Evolutionary conservation across 2,329 filamentous ascomycete genomes (phyloP), one percentile per base, ranked within the genome.

Genomic region (Scedosporium aurantiacum): DNA sequence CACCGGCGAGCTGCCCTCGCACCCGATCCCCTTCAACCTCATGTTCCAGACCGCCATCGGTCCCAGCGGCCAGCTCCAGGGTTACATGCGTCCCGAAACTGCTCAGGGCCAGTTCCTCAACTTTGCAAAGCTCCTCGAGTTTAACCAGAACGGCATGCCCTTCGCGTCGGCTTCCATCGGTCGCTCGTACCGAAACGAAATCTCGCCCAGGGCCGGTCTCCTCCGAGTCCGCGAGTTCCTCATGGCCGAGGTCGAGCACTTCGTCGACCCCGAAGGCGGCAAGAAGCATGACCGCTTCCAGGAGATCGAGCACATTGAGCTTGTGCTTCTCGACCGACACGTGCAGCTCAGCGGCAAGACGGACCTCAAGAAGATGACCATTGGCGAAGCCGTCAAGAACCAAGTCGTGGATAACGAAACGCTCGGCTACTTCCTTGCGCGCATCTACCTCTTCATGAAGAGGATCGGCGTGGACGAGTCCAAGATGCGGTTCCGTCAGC

Each of bases 211-310:
- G 61, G 85, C 90, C 65, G 94, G 94, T 76, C 85, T 99, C 47
- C 78, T 99, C 63, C 89, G 94, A 68, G 94, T 99, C 52, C 90
- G 94, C 68, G 94, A 99, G 74, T 97, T 99, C 78, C 77, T 97
- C 68, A 97, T 99, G 94, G 94, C 93, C 25, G 94, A 99, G 77
- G 96, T 99, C 68, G 94, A 99, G 79, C 94, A 99, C 75, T 99
- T 90, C 71, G 94, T 99, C 67, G 94, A 99, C 70, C 94, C 94
- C 10, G 82, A 94, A 70, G 86, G 91, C 71, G 91, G 91, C 76
- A 99, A 99, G 85, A 95, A 94, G 78, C 94, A 99, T 73, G 77
- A 82, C 60, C 88, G 92, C 62, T 99, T 99, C 76, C 76, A 84
- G 55, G 90, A 96, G 69, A 87, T 99, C 63, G 87, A 90, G 70